phyloP scores from a whole-genome alignment of 208 protist species.

The Trichomonas tenax region DNA sequence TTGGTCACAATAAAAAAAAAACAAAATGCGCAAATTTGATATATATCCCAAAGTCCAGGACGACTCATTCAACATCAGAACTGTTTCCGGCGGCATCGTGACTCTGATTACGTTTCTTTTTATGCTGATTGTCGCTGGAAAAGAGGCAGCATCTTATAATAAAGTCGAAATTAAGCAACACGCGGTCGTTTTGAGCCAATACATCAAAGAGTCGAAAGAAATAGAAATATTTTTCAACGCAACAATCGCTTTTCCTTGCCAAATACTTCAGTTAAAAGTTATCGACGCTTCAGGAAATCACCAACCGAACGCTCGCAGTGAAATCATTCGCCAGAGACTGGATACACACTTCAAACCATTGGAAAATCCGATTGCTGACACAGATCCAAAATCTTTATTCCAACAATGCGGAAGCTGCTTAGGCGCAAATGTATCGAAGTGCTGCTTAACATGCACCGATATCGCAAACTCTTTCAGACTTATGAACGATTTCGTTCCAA shows the following conservation, averaged over 20 bases:
- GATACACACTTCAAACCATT: background rate
- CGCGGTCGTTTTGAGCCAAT: background rate
- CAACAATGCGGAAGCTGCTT: background rate
- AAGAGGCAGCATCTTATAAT: background rate
- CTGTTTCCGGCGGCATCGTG: background rate
- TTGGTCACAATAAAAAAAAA: background rate
- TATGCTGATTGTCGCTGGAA: background rate
- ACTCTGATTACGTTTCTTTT: background rate
- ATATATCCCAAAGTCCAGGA: background rate
- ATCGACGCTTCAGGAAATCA: background rate
- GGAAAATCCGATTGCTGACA: background rate
- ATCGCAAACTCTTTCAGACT: background rate
- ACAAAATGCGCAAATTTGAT: constrained; percentile 7
- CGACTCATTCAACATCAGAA: background rate
- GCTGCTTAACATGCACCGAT: constrained; percentile 10
- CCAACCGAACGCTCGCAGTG: background rate
- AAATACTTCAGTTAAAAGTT: background rate
- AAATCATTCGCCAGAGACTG: background rate
- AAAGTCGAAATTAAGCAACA: background rate
- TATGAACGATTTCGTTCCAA: background rate
- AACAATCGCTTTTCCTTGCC: background rate
- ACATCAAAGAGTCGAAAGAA: background rate
- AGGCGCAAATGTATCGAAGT: background rate
- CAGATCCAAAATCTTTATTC: background rate
- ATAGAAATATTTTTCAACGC: background rate